Percentiles rank a stretch among this genome's conserved stretches.
Conservation (phyloP, 805 yeast genomes). For the Wickerhamomyces hampshirensis region DNA sequence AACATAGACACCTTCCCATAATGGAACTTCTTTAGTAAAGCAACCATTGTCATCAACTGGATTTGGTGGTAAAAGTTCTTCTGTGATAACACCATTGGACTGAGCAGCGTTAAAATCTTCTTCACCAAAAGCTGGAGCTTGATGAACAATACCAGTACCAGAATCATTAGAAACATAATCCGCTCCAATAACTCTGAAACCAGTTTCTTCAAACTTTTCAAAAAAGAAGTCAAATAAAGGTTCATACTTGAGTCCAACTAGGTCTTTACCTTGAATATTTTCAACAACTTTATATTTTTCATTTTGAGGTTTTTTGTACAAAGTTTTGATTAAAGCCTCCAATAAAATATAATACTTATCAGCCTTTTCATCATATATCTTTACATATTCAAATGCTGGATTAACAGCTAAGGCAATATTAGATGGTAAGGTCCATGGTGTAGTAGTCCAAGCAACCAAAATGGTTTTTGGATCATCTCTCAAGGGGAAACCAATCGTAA, state of each 20-base stretch:
- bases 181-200: slow-evolving; percentile 76
- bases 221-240: slow-evolving; percentile 83
- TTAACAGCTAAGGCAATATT: slow-evolving; percentile 89
- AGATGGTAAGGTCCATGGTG: slow-evolving; percentile 99
- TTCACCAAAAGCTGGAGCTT: slow-evolving; percentile 99
- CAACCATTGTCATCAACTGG: slow-evolving; percentile 93
- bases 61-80: slow-evolving; percentile 73
- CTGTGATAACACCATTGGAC: slow-evolving; percentile 68
- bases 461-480: slow-evolving; percentile 75
- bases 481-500: slow-evolving; percentile 84
- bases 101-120: slow-evolving; percentile 87
- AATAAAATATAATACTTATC: slow-evolving; percentile 77
- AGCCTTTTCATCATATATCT: slow-evolving; percentile 85
- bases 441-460: slow-evolving; percentile 97
- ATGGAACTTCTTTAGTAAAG: slow-evolving; percentile 70
- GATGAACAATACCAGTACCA: slow-evolving; percentile 99
- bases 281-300: slow-evolving; percentile 85
- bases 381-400: slow-evolving; percentile 86
- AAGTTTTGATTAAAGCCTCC: slow-evolving; percentile 74
- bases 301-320: slow-evolving; percentile 91
- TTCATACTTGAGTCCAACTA: slow-evolving; percentile 72
- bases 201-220: slow-evolving; percentile 69
- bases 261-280: slow-evolving; percentile 70
- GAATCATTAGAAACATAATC: slow-evolving; percentile 87
- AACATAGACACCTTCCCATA: slow-evolving; percentile 79